Percentiles rank a stretch among this genome's conserved stretches.
These are phyloP conservation scores for Neurospora sp. DNA, from an alignment of 495 filamentous ascomycete species.

Conservation along the genomic window DNA sequence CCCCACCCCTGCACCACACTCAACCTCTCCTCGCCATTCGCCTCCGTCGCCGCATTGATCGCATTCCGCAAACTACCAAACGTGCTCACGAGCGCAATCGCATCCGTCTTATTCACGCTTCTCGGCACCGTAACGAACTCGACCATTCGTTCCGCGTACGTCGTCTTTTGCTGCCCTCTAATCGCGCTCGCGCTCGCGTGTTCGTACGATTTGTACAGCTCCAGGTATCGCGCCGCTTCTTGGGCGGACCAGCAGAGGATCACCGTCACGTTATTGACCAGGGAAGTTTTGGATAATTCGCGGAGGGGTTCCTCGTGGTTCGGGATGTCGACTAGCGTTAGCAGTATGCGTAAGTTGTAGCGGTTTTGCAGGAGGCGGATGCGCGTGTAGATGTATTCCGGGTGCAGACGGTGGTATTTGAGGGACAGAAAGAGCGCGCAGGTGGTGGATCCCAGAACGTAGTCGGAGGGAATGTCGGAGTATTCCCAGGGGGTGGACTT, in stretches of 20 bases:
- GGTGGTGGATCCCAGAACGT: constrained; percentile 76
- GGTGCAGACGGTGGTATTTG: constrained; percentile 96
- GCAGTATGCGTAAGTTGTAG: constrained; percentile 30
- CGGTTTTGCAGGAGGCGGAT: constrained; percentile 69
- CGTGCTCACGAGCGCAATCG: constrained; percentile 71
- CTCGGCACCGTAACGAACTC: constrained; percentile 88
- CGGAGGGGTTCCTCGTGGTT: constrained; percentile 68
- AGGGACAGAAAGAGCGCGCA: constrained; percentile 84
- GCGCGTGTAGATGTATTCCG: constrained; percentile 94
- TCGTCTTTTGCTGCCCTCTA: constrained; percentile 66
- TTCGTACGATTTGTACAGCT: constrained; percentile 88
- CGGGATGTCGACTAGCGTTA: constrained; percentile 71
- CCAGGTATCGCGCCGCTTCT: constrained; percentile 87
- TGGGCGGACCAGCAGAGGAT: constrained; percentile 89
- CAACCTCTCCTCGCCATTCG: constrained; percentile 47
- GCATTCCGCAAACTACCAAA: constrained; percentile 83
- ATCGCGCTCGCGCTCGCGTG: constrained; percentile 73
- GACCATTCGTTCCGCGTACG: constrained; percentile 79
- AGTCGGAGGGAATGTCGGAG: constrained; percentile 87
- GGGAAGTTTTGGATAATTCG: constrained; percentile 70
- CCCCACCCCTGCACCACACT: constrained; percentile 81
- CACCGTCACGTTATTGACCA: constrained; percentile 85
- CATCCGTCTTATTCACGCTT: constrained; percentile 89
- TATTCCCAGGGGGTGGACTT: constrained; percentile 91
- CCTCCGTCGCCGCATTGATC: constrained; percentile 61